phyloP scores from a whole-genome alignment of 2,329 filamentous ascomycete species.

The Penicillium sp. region DNA sequence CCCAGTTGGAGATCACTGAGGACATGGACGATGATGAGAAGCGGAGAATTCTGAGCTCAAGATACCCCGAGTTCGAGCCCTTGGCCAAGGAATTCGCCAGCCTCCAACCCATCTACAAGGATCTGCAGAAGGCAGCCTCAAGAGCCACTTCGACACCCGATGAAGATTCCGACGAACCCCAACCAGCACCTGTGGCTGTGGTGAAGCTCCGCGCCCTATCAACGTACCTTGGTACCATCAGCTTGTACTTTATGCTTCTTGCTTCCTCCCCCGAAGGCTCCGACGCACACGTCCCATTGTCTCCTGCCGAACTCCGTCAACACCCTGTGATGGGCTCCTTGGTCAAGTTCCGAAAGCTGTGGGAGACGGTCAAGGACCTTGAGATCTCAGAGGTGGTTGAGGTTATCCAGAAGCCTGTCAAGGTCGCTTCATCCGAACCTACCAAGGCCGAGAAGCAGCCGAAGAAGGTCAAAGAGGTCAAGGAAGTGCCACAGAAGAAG shows the following conservation, averaged over 20 bases:
- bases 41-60: constrained; percentile 73
- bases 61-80: constrained; percentile 92
- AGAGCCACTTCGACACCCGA: constrained; percentile 57
- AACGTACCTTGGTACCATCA: constrained; percentile 83
- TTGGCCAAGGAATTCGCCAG: constrained; percentile 78
- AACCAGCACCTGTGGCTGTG: constrained; percentile 60
- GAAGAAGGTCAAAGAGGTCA: constrained; percentile 47
- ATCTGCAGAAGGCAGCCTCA: constrained; percentile 64
- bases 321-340: constrained; percentile 90
- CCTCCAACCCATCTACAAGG: constrained; percentile 68
- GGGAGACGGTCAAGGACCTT: constrained; percentile 76
- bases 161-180: constrained; percentile 43
- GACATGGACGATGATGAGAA: constrained; percentile 78
- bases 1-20: constrained; percentile 79
- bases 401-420: constrained; percentile 31
- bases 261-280: constrained; percentile 71
- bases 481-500: constrained; percentile 44
- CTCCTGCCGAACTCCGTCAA: constrained; percentile 80
- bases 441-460: constrained; percentile 31
- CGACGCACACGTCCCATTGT: constrained; percentile 64
- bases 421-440: constrained; percentile 19
- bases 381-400: constrained; percentile 53
- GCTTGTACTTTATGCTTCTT: constrained; percentile 94
- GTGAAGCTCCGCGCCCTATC: constrained; percentile 81
- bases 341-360: constrained; percentile 78